Base-by-base conservation (phyloP, 2,329 filamentous ascomycete genomes). In the Periconia sp. region DNA sequence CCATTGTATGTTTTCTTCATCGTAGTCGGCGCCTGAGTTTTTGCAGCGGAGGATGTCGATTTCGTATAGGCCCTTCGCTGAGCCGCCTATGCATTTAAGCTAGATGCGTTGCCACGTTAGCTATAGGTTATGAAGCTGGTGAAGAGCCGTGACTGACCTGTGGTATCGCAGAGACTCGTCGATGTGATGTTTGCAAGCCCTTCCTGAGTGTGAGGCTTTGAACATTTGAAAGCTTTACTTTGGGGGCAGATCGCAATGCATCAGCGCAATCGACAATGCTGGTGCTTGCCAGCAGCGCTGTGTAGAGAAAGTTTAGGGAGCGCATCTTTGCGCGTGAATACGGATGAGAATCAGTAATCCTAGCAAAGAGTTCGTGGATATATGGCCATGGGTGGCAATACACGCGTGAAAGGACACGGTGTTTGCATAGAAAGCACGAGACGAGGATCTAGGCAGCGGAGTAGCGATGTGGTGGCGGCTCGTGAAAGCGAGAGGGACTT, bases 21-120 rank as follows among this genome's bases (percentile, higher is more conserved):
- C 83, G 75, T 96, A 96, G 48, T 87, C 87, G 21, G 82, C 77
- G 48, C 92, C 94, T 48, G 87, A 80, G 73, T 97, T 97, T 50
- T 81, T 86, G 79, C 92, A 99, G 61, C 90, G 89, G 86, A 97
- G 89, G 10, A 87, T 76, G 56, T 95, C 88, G 49, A 95, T 74
- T 18, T 82, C 73, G 75, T 92, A 87, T 42, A 92, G 79, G 26
- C 79, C 75, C 43, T 73, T 69, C 39, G 77, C 76, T 7, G 74
- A 78, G 39, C 83, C 79, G 19, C 88, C 89, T 41, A 87, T 73
- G 74, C 92, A 96, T 61, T 77, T 81, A 11, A 96, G 80, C 74
- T 95, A 44, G n/a, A n/a, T n/a, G n/a, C n/a, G n/a, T n/a, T n/a
- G n/a, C n/a, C n/a, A n/a, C n/a, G n/a, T 9, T 8, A 9, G 15